phyloP scores from a whole-genome alignment of 116 monocot genomes.

The Trichopus zeylanicus region DNA sequence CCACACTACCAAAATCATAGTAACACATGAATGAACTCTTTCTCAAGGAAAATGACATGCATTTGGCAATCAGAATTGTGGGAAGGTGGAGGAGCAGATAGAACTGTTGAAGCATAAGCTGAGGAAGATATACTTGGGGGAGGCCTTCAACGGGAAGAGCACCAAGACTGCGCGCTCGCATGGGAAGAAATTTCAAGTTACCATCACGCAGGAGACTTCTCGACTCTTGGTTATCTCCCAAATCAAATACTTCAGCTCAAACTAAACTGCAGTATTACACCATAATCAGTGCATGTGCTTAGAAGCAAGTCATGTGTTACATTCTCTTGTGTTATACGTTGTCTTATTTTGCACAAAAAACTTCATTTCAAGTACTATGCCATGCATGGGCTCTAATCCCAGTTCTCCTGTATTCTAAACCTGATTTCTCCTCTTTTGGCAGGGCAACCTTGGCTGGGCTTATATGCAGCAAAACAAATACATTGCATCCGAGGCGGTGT shows the following conservation, averaged over 20 bases:
- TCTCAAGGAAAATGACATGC: neutral
- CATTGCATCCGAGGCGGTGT: neutral
- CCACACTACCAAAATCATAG: neutral
- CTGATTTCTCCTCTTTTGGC: neutral
- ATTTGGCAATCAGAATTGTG: neutral
- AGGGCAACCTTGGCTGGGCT: conserved; percentile 10
- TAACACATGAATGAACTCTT: too few species aligned
- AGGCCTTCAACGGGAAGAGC: neutral
- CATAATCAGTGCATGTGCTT: too few species aligned
- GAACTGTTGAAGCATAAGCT: conserved; percentile 1
- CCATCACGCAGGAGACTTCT: neutral
- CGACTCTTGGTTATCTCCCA: neutral
- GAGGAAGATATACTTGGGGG: neutral
- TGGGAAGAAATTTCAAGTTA: conserved; percentile 6
- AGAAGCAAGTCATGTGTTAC: too few species aligned
- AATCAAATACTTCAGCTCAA: too few species aligned
- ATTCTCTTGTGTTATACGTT: too few species aligned
- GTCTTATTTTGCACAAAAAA: too few species aligned
- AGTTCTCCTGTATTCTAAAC: too few species aligned
- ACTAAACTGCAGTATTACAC: too few species aligned
- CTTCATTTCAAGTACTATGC: too few species aligned
- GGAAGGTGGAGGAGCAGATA: conserved; percentile 1
- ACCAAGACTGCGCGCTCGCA: conserved; percentile 2
- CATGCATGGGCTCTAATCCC: too few species aligned
- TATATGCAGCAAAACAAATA: conserved; percentile 6